Percentiles rank a stretch among this genome's conserved stretches.
These are phyloP conservation scores for Scenedesmus sp. DNA, from an alignment of 163 green algal species.

Conservation along the genomic window DNA sequence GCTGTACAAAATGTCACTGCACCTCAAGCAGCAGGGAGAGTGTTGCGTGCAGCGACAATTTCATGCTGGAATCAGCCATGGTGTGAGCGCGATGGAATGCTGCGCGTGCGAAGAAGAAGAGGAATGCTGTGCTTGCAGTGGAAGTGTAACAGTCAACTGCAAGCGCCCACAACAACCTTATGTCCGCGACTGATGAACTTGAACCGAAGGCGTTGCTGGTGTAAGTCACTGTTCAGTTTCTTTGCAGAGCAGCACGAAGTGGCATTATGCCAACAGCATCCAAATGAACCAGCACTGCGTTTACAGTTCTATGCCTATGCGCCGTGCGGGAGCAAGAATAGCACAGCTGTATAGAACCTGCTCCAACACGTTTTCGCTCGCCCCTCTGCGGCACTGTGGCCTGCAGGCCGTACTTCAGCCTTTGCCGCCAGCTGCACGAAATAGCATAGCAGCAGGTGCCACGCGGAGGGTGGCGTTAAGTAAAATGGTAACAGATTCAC, in stretches of 20 bases:
- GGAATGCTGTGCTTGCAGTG: neutral
- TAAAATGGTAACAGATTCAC: constrained; percentile 7
- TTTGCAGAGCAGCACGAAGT: too few species aligned
- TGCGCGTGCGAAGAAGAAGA: too few species aligned
- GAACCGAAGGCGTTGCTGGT: too few species aligned
- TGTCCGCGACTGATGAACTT: too few species aligned
- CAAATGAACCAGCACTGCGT: neutral
- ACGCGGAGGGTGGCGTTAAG: neutral
- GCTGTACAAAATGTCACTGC: too few species aligned
- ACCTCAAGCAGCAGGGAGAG: too few species aligned
- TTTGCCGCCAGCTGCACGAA: constrained; percentile 2
- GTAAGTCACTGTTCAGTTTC: too few species aligned
- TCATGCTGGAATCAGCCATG: too few species aligned
- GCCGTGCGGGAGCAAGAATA: neutral
- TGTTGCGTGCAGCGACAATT: too few species aligned
- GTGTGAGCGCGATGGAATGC: too few species aligned
- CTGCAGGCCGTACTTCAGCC: neutral
- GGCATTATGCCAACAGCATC: neutral
- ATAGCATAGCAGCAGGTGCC: neutral
- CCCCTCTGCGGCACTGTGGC: neutral
- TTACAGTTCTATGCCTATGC: neutral
- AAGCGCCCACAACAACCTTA: neutral
- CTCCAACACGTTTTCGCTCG: neutral
- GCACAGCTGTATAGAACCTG: neutral
- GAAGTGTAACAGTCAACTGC: constrained; percentile 10